These are phyloP conservation scores for Brassica incana DNA, from an alignment of 345 rosid genomes.

Conservation along the genomic window DNA sequence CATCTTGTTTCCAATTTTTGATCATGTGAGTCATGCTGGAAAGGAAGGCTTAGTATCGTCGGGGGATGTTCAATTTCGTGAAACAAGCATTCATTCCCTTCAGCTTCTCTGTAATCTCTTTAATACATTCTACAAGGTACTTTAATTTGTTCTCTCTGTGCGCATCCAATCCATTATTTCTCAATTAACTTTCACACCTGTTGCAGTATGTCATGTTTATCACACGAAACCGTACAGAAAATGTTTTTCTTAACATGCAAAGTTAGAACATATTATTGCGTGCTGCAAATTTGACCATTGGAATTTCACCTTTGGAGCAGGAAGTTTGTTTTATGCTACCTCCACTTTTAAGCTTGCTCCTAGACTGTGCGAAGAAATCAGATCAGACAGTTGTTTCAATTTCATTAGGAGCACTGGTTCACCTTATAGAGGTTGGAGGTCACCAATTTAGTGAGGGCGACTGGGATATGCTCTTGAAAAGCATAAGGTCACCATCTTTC, in stretches of 20 bases:
- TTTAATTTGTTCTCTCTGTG: slow-evolving; percentile 6
- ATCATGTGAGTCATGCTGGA: slow-evolving; percentile 88
- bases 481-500: slow-evolving; percentile 71
- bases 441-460: slow-evolving; percentile 93
- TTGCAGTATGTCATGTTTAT: slow-evolving; percentile 19
- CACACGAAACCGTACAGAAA: slow-evolving; percentile 1
- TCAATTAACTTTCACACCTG: slow-evolving; percentile 3
- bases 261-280: neutral
- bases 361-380: slow-evolving; percentile 94
- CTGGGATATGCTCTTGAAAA: slow-evolving; percentile 95
- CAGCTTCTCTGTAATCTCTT: slow-evolving; percentile 93
- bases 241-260: slow-evolving; percentile 6
- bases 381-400: slow-evolving; percentile 98
- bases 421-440: slow-evolving; percentile 98
- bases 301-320: slow-evolving; percentile 47
- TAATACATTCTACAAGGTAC: slow-evolving; percentile 65
- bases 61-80: slow-evolving; percentile 81
- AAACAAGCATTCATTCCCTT: slow-evolving; percentile 85
- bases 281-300: slow-evolving; percentile 18
- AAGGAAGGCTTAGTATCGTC: slow-evolving; percentile 67
- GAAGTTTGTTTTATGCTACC: slow-evolving; percentile 99
- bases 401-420: slow-evolving; percentile 91
- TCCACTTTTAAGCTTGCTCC: slow-evolving; percentile 82
- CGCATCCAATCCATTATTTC: slow-evolving; percentile 10
- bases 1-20: slow-evolving; percentile 88